Conservation (phyloP, 352 stramenopile genomes). For the Phytopythium boreale region DNA sequence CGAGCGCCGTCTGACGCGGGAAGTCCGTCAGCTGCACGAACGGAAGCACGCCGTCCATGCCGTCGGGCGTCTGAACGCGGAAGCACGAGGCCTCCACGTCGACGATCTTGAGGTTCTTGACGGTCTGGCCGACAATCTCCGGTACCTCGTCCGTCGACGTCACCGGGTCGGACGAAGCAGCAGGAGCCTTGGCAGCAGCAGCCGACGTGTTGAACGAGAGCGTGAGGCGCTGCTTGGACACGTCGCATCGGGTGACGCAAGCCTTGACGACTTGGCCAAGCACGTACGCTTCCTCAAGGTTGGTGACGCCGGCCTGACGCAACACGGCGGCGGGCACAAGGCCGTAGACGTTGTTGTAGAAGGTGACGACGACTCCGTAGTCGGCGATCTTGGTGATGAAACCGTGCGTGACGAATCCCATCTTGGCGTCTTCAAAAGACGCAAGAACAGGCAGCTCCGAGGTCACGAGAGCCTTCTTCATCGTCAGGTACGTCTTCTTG, state of each 20-base stretch:
- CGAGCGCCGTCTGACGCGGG: conserved; percentile 66
- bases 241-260: conserved; percentile 70
- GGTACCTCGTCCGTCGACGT: conserved; percentile 19
- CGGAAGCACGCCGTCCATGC: conserved; percentile 67
- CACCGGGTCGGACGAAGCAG: conserved; percentile 16
- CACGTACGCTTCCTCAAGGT: conserved; percentile 83
- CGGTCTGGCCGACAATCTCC: conserved; percentile 46
- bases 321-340: conserved; percentile 87
- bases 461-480: conserved; percentile 81
- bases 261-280: conserved; percentile 86
- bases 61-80: conserved; percentile 72
- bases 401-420: conserved; percentile 76
- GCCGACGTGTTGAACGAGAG: conserved; percentile 77
- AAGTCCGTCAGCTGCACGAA: conserved; percentile 88
- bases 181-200: conserved; percentile 16
- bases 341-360: conserved; percentile 95
- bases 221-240: conserved; percentile 80
- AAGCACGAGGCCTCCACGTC: conserved; percentile 64
- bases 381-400: conserved; percentile 95
- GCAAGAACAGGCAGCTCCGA: conserved; percentile 79
- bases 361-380: conserved; percentile 92
- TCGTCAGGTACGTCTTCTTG: conserved; percentile 93
- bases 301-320: conserved; percentile 73
- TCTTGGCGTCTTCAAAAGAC: conserved; percentile 67
- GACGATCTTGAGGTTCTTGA: conserved; percentile 66